Evolutionary conservation across 805 yeast genomes (phyloP).

Genomic region (Candida railenensis): DNA sequence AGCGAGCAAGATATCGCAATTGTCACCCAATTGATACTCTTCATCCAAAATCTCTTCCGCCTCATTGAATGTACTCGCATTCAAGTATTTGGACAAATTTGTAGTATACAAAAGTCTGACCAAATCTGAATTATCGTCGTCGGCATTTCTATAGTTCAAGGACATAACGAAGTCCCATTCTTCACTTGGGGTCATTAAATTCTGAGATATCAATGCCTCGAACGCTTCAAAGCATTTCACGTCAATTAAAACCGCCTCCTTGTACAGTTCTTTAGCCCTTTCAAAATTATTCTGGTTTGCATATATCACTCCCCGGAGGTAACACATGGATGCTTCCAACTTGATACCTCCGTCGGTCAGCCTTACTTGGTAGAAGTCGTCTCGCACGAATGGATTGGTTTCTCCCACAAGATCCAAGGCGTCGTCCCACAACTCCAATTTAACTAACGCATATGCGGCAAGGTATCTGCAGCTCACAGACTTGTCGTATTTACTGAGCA

Average conservation of each 20-base stretch:
- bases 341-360: slow-evolving; percentile 78
- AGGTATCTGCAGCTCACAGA: slow-evolving; percentile 79
- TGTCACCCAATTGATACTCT: slow-evolving; percentile 68
- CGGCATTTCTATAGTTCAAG: slow-evolving; percentile 69
- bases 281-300: slow-evolving; percentile 82
- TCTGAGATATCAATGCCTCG: slow-evolving; percentile 68
- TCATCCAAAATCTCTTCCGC: slow-evolving; percentile 66
- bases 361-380: slow-evolving; percentile 36
- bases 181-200: slow-evolving; percentile 76
- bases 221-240: slow-evolving; percentile 93
- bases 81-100: slow-evolving; percentile 68
- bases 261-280: slow-evolving; percentile 80
- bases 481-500: slow-evolving; percentile 57
- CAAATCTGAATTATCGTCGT: slow-evolving; percentile 71
- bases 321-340: slow-evolving; percentile 84
- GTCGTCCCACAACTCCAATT: slow-evolving; percentile 79
- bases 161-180: slow-evolving; percentile 77
- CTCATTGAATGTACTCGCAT: slow-evolving; percentile 56
- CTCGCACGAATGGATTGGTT: slow-evolving; percentile 63
- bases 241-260: slow-evolving; percentile 84
- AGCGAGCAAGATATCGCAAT: slow-evolving; percentile 66
- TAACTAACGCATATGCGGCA: slow-evolving; percentile 70
- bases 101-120: slow-evolving; percentile 76
- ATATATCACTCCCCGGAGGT: slow-evolving; percentile 77
- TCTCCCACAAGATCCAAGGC: slow-evolving; percentile 87